Percentiles rank a stretch among this genome's conserved stretches.
Conservation (phyloP, 257 asterid genomes). For the Solanum piurae region DNA sequence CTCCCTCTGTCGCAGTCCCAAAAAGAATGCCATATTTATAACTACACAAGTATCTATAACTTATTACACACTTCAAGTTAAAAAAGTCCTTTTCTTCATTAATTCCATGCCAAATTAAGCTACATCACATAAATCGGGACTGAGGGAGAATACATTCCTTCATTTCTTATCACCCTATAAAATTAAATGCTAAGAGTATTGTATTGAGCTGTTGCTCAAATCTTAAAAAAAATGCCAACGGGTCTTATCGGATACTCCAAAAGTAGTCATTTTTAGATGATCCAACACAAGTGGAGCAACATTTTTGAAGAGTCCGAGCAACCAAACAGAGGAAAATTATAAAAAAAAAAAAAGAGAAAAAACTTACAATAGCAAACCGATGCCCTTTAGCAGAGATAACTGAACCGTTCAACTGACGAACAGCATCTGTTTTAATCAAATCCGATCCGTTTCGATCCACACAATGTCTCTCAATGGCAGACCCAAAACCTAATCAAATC, state of each 20-base stretch:
- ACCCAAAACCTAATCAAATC: conserved; percentile 25
- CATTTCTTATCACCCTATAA: background rate
- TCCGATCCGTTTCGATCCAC: conserved; percentile 14
- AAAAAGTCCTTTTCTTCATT: background rate
- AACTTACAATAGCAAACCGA: conserved; percentile 72
- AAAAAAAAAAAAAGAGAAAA: background rate
- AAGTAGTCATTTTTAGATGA: background rate
- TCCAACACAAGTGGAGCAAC: background rate
- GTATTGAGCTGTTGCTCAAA: background rate
- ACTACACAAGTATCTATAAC: background rate
- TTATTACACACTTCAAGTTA: background rate
- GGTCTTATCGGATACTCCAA: background rate
- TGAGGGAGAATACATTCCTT: accelerated
- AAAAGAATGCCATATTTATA: background rate
- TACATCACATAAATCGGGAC: background rate
- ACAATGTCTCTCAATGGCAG: conserved; percentile 14
- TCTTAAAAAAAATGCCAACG: background rate
- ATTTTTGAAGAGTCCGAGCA: background rate
- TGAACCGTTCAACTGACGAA: conserved; percentile 60
- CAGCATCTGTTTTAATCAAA: conserved; percentile 32
- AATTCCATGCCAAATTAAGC: background rate
- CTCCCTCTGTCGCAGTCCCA: background rate
- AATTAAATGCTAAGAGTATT: background rate
- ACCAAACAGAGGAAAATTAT: background rate
- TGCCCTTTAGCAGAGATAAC: conserved; percentile 52